phyloP scores from a whole-genome alignment of 805 yeast species.

The Kazachstania bromeliacearum region DNA sequence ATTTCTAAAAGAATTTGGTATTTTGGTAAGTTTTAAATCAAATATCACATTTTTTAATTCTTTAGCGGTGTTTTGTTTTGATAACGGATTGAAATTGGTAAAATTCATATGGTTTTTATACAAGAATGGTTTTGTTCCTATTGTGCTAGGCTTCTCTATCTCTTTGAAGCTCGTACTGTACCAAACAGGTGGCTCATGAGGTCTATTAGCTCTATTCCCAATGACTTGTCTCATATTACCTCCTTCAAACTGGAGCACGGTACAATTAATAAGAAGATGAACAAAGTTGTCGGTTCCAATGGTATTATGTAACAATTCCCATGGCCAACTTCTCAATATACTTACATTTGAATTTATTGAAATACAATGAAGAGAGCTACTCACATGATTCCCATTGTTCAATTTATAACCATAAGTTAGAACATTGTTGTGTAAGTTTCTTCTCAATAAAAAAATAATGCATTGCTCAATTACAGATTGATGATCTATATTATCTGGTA shows the following conservation, averaged over 20 bases:
- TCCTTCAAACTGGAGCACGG: conserved; percentile 22
- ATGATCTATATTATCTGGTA: conserved; percentile 9
- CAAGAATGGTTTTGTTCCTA: conserved; percentile 2
- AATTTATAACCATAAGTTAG: conserved; percentile 37
- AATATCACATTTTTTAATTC: conserved; percentile 4
- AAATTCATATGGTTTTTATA: conserved; percentile 4
- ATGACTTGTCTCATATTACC: conserved; percentile 12
- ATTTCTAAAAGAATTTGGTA: conserved; percentile 13
- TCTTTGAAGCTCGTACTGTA: neutral
- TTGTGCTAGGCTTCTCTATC: neutral
- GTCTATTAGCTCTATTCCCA: conserved; percentile 16
- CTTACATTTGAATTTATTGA: conserved; percentile 33
- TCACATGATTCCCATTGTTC: conserved; percentile 23
- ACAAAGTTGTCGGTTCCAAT: conserved; percentile 36
- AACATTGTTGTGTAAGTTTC: conserved; percentile 29
- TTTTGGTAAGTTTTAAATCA: conserved; percentile 21
- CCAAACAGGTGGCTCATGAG: conserved; percentile 14
- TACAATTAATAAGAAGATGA: conserved; percentile 31
- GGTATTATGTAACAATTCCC: conserved; percentile 34
- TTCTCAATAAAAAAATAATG: conserved; percentile 25
- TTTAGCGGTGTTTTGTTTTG: conserved; percentile 8
- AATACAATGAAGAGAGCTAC: conserved; percentile 25
- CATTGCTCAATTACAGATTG: conserved; percentile 35
- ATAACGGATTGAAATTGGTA: conserved; percentile 6
- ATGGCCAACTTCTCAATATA: conserved; percentile 34